Evolutionary conservation across 371 early-diverging fungal genomes (phyloP).

Genomic region (Mucor circinelloides): DNA sequence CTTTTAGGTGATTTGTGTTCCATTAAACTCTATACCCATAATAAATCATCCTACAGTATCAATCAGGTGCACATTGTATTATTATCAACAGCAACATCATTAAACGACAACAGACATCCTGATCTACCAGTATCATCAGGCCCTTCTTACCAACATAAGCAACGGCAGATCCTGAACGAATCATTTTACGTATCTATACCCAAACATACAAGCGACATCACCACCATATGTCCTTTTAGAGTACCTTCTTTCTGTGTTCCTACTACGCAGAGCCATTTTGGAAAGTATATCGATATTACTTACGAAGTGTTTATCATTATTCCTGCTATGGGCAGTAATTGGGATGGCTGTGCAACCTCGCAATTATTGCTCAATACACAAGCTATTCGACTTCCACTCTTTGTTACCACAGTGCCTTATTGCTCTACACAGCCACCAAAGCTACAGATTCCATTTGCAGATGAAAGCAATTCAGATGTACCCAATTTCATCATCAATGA

Average conservation of each 20-base stretch:
- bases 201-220: slow-evolving; percentile 24
- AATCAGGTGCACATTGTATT: slow-evolving; percentile 38
- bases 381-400: slow-evolving; percentile 31
- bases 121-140: slow-evolving; percentile 11
- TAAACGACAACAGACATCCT: slow-evolving; percentile 5
- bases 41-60: slow-evolving; percentile 39
- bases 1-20: slow-evolving; percentile 44
- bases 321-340: slow-evolving; percentile 22
- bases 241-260: slow-evolving; percentile 41
- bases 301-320: slow-evolving; percentile 42
- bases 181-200: slow-evolving; percentile 34
- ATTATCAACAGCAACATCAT: slow-evolving; percentile 28
- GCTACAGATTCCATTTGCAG: slow-evolving; percentile 30
- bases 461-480: slow-evolving; percentile 10
- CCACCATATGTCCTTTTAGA: slow-evolving; percentile 34
- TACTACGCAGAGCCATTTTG: slow-evolving; percentile 34
- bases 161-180: slow-evolving; percentile 34
- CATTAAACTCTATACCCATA: slow-evolving; percentile 34
- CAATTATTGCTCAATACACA: slow-evolving; percentile 10
- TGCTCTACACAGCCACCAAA: slow-evolving; percentile 23
- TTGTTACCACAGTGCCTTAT: slow-evolving; percentile 39
- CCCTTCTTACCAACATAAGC: slow-evolving; percentile 26
- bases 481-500: slow-evolving; percentile 39
- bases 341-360: background rate
- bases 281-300: slow-evolving; percentile 29